Base-by-base conservation (phyloP, 805 yeast species). In the Nakazawaea ambrosiae region DNA sequence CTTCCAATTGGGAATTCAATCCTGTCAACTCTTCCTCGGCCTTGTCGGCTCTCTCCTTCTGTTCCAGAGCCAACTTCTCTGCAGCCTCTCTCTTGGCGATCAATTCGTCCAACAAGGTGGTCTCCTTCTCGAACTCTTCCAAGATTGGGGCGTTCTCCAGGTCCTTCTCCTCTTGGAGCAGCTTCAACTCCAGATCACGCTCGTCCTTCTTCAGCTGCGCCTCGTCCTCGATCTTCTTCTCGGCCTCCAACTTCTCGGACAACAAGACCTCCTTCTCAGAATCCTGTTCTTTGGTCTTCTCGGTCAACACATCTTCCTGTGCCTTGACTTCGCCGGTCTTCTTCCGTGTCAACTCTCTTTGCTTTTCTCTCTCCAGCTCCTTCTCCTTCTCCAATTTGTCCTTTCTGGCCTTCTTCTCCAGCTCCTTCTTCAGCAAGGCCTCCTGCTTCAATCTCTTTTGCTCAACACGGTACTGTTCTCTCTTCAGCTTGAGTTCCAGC, bases 101-200 rank as follows among this genome's bases (percentile, higher is more conserved):
- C 47, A 77, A 61, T n/a, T 67, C 70, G 34, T 61, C 58, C 50
- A 78, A 63, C 44, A 69, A 68, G 19, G 58, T 60, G 25, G 66
- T 64, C 57, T 78, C 83, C 22, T 49, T 49, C 43, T 63, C 65
- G 49, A 75, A 61, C 48, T 71, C 78, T 26, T 65, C 75, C 47
- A 75, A 62, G 16, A 68, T 55, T 33, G 85, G 85, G 34, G 70
- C 67, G 45, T 76, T 53, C 34, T 66, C 68, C 40, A 61, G 73
- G 48, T 75, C 79, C 47, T 68, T 66, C 48, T 70, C 79, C 11
- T 62, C 59, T 51, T 75, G 75, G 55, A 73, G 53, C 16, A 45
- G 55, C 31, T 60, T 68, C 44, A 73, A 57, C 48, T 71, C 78
- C 11, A 53, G 55, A 44, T 63, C 61, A 49, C 79, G 65, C 31